phyloP scores from a whole-genome alignment of 176 grass and related monocot genomes.

The Rhipidocladum racemiflorum region DNA sequence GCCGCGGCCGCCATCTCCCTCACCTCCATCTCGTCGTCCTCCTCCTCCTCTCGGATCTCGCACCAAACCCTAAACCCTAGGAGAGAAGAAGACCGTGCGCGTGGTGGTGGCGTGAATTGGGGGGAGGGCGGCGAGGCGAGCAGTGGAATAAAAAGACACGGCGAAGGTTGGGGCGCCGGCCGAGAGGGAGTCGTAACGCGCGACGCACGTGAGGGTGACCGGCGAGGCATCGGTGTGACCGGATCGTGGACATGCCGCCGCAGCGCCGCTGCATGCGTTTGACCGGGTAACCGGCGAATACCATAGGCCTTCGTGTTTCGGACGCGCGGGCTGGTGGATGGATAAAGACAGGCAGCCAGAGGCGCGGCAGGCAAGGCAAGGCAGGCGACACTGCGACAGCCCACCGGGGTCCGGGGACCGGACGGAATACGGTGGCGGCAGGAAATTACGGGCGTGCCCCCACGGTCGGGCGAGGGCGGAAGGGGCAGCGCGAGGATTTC shows the following conservation, averaged over 20 bases:
- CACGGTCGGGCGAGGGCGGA: neutral
- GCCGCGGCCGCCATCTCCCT: conserved; percentile 43
- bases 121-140: conserved; percentile 20
- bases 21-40: conserved; percentile 26
- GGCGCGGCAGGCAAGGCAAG: neutral
- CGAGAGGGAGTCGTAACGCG: conserved; percentile 34
- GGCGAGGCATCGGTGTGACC: conserved; percentile 44
- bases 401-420: conserved; percentile 47
- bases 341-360: conserved; percentile 34
- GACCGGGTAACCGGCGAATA: conserved; percentile 70
- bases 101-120: conserved; percentile 20
- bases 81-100: neutral
- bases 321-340: conserved; percentile 12
- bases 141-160: conserved; percentile 53
- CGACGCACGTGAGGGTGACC: conserved; percentile 62
- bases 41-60: conserved; percentile 24
- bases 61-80: conserved; percentile 33
- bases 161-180: conserved; percentile 41
- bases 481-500: conserved; percentile 36
- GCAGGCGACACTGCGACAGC: conserved; percentile 29
- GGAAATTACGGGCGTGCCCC: conserved; percentile 28
- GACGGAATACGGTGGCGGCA: conserved; percentile 50
- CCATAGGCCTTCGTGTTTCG: conserved; percentile 34
- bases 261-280: conserved; percentile 78
- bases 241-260: conserved; percentile 74